Conservation (phyloP, 345 rosid genomes). For the Trapa incisa region DNA sequence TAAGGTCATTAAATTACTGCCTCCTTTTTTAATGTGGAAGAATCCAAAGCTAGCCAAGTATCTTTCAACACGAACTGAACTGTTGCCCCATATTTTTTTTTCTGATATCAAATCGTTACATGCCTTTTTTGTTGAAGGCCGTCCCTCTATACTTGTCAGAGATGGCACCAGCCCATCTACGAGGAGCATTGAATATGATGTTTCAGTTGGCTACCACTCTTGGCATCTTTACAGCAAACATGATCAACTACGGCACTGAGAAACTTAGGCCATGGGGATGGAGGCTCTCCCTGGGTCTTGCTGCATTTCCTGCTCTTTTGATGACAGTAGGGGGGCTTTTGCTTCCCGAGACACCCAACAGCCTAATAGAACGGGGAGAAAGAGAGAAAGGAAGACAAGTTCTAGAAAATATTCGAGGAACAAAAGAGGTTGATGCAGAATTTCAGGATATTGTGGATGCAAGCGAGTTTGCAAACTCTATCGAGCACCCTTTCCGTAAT, state of each 20-base stretch:
- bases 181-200: constrained; percentile 89
- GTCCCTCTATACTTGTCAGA: constrained; percentile 83
- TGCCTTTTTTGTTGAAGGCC: constrained; percentile 28
- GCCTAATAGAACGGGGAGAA: constrained; percentile 59
- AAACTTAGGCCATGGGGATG: constrained; percentile 81
- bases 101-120: not conserved
- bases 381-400: constrained; percentile 48
- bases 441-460: constrained; percentile 82
- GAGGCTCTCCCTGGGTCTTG: constrained; percentile 92
- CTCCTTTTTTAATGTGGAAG: not conserved
- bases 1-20: constrained; percentile 7
- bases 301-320: constrained; percentile 64
- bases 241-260: constrained; percentile 81
- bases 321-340: constrained; percentile 72
- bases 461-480: constrained; percentile 68
- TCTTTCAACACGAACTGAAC: not conserved
- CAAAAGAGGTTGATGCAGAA: constrained; percentile 57
- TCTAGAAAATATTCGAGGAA: constrained; percentile 67
- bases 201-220: constrained; percentile 86
- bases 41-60: not conserved
- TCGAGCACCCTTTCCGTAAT: constrained; percentile 79
- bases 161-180: constrained; percentile 88
- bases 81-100: not conserved
- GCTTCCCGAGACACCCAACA: constrained; percentile 86
- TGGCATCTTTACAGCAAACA: constrained; percentile 82